Conservation (phyloP, 23 red algal genomes). For the Gracilaria gracilis region DNA sequence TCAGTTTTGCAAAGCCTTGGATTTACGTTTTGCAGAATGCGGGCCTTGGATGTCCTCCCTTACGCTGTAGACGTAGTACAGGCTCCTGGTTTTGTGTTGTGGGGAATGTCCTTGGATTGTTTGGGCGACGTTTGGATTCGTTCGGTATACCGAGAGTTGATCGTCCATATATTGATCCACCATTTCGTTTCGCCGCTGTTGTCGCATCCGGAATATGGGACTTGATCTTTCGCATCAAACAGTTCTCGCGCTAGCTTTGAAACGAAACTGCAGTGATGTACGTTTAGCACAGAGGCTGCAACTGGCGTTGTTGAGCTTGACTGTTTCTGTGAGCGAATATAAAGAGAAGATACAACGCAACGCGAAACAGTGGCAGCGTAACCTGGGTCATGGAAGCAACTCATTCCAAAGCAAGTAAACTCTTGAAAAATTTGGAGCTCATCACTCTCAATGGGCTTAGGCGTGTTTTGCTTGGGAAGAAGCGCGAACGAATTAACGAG, state of each 20-base stretch:
- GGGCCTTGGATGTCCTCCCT: constrained; percentile 44
- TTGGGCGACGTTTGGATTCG: constrained; percentile 47
- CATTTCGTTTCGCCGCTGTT: constrained; percentile 6
- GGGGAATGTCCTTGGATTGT: constrained; percentile 59
- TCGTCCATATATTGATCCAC: constrained; percentile 25
- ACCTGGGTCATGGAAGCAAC: neutral
- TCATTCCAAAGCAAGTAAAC: neutral
- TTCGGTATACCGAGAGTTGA: constrained; percentile 54
- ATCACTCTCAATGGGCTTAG: neutral
- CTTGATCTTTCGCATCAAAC: neutral
- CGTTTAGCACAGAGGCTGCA: neutral
- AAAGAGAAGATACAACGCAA: neutral
- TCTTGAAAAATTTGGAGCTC: neutral
- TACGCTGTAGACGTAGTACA: constrained; percentile 42
- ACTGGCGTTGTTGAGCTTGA: neutral
- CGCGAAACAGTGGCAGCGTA: neutral
- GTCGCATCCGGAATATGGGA: neutral
- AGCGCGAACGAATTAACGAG: neutral
- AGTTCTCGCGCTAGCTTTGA: neutral
- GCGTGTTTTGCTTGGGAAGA: neutral
- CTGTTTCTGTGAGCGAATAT: neutral
- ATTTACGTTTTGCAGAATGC: constrained; percentile 13
- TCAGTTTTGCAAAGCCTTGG: neutral
- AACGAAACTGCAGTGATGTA: constrained; percentile 41
- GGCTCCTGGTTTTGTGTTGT: constrained; percentile 24